Evolutionary conservation across 257 asterid genomes (phyloP).

Genomic region (Hygrophila difformis): DNA sequence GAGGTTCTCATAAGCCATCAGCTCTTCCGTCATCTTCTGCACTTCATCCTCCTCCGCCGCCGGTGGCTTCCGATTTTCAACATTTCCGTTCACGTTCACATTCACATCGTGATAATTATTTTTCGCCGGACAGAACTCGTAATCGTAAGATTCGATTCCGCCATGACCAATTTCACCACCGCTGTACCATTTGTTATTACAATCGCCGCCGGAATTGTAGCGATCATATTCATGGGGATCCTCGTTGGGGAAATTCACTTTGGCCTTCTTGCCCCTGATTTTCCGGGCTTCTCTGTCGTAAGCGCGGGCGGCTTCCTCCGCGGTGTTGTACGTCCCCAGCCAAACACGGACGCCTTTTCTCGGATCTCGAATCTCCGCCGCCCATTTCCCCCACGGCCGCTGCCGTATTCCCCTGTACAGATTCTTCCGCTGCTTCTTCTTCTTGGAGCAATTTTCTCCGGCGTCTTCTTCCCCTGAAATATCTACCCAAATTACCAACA

Average conservation of each 20-base stretch:
- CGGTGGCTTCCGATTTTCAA: not conserved
- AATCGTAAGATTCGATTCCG: conserved; percentile 4
- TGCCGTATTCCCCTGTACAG: conserved; percentile 81
- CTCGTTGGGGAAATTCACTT: conserved; percentile 73
- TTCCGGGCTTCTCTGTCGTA: conserved; percentile 76
- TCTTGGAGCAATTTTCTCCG: not conserved
- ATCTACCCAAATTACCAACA: no score
- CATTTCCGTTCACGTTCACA: conserved; percentile 13
- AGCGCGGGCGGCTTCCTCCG: conserved; percentile 91
- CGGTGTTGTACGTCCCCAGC: conserved; percentile 83
- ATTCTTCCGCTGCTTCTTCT: conserved; percentile 59
- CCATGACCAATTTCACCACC: not conserved
- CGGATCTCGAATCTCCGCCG: conserved; percentile 96
- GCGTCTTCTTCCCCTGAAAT: conserved; percentile 32
- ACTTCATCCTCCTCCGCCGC: conserved; percentile 21
- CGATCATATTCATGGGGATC: conserved; percentile 7
- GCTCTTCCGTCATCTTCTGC: conserved; percentile 64
- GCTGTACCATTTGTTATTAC: not conserved
- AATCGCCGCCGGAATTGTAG: not conserved
- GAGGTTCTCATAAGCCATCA: conserved; percentile 66
- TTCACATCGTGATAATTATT: conserved; percentile 4
- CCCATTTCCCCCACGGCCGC: conserved; percentile 98
- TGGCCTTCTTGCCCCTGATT: conserved; percentile 81
- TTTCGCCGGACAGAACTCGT: conserved; percentile 2
- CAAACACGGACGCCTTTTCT: conserved; percentile 84